These are phyloP conservation scores for Verticillium nonalfalfae DNA, from an alignment of 2,329 filamentous ascomycete species.

Conservation along the genomic window DNA sequence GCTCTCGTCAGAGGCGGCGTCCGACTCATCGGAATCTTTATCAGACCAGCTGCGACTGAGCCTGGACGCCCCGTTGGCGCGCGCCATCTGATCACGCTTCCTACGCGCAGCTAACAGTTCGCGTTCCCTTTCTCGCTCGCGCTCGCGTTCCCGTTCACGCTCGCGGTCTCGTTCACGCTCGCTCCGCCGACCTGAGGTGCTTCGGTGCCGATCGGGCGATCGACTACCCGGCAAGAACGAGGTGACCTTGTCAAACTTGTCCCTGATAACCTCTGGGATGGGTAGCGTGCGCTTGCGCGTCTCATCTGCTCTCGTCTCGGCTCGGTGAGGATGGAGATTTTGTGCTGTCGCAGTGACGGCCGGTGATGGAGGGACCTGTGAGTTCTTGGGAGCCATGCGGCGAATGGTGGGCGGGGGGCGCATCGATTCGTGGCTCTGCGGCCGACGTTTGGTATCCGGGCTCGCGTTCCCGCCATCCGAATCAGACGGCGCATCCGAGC, in stretches of 20 bases:
- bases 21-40: slow-evolving; percentile 25
- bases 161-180: slow-evolving; percentile 6
- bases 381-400: slow-evolving; percentile 22
- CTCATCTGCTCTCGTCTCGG: slow-evolving; percentile 28
- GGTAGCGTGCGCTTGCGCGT: slow-evolving; percentile 25
- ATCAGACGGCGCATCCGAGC: slow-evolving; percentile 35
- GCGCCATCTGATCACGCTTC: slow-evolving; percentile 31
- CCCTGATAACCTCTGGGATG: slow-evolving; percentile 31
- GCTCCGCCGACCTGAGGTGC: slow-evolving; percentile 21
- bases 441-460: slow-evolving; percentile 15
- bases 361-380: slow-evolving; percentile 19
- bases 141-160: not conserved
- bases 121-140: not conserved
- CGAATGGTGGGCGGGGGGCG: slow-evolving; percentile 23
- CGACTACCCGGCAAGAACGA: slow-evolving; percentile 33
- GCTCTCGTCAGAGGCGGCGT: slow-evolving; percentile 24
- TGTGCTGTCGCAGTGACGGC: slow-evolving; percentile 12
- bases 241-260: slow-evolving; percentile 39
- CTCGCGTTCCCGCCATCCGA: slow-evolving; percentile 14
- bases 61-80: slow-evolving; percentile 21
- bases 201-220: slow-evolving; percentile 26
- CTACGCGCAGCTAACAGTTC: slow-evolving; percentile 16
- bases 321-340: slow-evolving; percentile 17
- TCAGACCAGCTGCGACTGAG: slow-evolving; percentile 36
- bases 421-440: slow-evolving; percentile 15